phyloP scores from a whole-genome alignment of 1,284 basidiomycete genomes.

The Malassezia arunalokei region DNA sequence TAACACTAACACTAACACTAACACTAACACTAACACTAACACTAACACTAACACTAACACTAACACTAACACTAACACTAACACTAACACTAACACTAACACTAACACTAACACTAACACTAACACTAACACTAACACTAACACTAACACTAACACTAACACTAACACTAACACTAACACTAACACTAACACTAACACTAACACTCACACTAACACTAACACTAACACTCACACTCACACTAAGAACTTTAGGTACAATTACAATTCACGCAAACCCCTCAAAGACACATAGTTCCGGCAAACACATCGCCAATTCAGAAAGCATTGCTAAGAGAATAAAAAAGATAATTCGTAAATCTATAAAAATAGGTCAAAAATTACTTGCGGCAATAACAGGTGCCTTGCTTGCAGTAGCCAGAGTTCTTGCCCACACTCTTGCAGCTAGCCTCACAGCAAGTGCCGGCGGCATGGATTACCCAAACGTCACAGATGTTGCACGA shows the following conservation, averaged over 20 bases:
- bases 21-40: constrained; percentile 6
- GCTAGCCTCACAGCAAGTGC: background rate
- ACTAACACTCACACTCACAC: too few species aligned
- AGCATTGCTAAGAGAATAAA: too few species aligned
- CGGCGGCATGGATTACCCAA: background rate
- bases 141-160: too few species aligned
- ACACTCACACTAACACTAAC: too few species aligned
- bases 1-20: background rate
- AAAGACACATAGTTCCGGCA: background rate
- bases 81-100: constrained; percentile 10
- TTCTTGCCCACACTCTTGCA: background rate
- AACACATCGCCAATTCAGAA: too few species aligned
- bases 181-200: too few species aligned
- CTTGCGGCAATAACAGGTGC: background rate
- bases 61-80: constrained; percentile 10
- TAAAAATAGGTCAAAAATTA: too few species aligned
- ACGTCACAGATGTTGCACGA: background rate
- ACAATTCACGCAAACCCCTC: too few species aligned
- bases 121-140: background rate
- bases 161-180: too few species aligned
- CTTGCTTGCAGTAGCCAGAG: background rate
- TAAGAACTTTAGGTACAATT: too few species aligned
- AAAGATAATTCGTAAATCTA: too few species aligned
- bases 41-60: constrained; percentile 9
- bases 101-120: constrained; percentile 6